Conservation (phyloP, 2,329 filamentous ascomycete species). For the Stemphylium lycopersici region DNA sequence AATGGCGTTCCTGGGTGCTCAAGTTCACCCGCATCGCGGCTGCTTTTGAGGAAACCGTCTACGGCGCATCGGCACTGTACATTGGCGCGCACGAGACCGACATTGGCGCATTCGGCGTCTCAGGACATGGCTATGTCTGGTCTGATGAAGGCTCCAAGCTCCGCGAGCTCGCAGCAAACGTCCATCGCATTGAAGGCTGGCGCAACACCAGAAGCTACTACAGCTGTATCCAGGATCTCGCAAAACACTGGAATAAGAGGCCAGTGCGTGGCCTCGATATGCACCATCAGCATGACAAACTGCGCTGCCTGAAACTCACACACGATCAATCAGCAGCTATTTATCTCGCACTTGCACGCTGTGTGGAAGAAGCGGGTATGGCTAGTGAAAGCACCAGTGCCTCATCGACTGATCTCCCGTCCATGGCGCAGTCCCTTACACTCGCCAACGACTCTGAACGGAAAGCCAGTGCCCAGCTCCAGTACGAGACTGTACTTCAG, state of each 20-base stretch:
- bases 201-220: conserved; percentile 94
- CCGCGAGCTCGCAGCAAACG: conserved; percentile 87
- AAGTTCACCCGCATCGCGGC: conserved; percentile 93
- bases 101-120: conserved; percentile 58
- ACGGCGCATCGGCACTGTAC: conserved; percentile 87
- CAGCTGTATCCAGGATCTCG: conserved; percentile 76
- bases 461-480: conserved; percentile 31
- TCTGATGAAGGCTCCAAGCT: conserved; percentile 78
- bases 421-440: conserved; percentile 29
- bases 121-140: conserved; percentile 96
- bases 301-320: conserved; percentile 80
- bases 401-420: conserved; percentile 26
- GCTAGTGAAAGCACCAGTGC: conserved; percentile 20
- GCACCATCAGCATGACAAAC: conserved; percentile 88
- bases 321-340: conserved; percentile 80
- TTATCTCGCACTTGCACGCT: conserved; percentile 78
- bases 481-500: conserved; percentile 56
- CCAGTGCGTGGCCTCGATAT: conserved; percentile 84
- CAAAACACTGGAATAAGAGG: conserved; percentile 48
- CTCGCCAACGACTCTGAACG: conserved; percentile 36
- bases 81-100: conserved; percentile 75
- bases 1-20: conserved; percentile 93
- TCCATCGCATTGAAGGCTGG: conserved; percentile 95
- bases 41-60: conserved; percentile 94
- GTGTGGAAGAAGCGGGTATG: conserved; percentile 62